These are phyloP conservation scores for Colletotrichum orbiculare DNA, from an alignment of 2,329 filamentous ascomycete genomes.

Conservation along the genomic window DNA sequence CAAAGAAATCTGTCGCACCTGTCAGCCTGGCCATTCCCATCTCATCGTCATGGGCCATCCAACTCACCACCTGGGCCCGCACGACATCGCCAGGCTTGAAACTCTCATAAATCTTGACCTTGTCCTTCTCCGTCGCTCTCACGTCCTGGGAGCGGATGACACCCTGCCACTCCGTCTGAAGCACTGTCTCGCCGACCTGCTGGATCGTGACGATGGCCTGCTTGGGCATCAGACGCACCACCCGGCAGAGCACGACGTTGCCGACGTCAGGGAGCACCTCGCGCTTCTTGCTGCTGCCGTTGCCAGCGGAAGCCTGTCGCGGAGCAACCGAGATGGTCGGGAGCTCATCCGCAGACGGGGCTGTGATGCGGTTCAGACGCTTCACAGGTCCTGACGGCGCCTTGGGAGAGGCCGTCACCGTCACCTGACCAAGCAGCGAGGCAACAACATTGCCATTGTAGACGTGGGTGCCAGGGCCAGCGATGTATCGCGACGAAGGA, in stretches of 20 bases:
- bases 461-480: constrained; percentile 88
- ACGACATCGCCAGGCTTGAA: constrained; percentile 96
- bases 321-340: constrained; percentile 68
- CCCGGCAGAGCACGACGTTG: constrained; percentile 83
- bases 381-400: constrained; percentile 63
- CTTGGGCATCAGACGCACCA: constrained; percentile 85
- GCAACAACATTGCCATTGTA: constrained; percentile 80
- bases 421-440: constrained; percentile 81
- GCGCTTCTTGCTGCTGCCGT: constrained; percentile 57
- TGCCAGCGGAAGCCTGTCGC: constrained; percentile 46
- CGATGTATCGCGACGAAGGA: constrained; percentile 70
- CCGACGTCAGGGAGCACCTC: constrained; percentile 86
- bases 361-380: constrained; percentile 68
- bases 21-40: constrained; percentile 26
- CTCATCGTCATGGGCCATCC: neutral
- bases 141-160: constrained; percentile 91
- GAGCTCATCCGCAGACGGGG: constrained; percentile 54
- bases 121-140: constrained; percentile 94
- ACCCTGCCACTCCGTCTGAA: constrained; percentile 85
- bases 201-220: constrained; percentile 90
- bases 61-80: constrained; percentile 80
- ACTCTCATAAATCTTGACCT: constrained; percentile 88
- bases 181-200: constrained; percentile 78
- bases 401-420: constrained; percentile 61
- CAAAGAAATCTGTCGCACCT: constrained; percentile 74